These are phyloP conservation scores for Colletotrichum shisoi DNA, from an alignment of 2,329 filamentous ascomycete genomes.

Conservation along the genomic window DNA sequence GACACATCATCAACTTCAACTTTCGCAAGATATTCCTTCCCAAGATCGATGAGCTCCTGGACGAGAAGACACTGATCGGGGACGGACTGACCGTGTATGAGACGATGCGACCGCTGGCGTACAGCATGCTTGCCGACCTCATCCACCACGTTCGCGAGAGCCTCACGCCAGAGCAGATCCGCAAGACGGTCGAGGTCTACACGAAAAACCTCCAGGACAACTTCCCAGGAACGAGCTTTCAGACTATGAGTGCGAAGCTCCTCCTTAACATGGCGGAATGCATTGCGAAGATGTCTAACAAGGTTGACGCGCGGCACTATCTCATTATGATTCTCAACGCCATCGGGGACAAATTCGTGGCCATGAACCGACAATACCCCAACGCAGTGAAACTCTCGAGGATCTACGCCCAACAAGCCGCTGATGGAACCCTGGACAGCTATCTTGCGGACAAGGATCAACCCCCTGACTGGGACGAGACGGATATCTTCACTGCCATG, in stretches of 20 bases:
- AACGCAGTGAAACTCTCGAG: constrained; percentile 95
- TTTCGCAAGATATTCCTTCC: constrained; percentile 93
- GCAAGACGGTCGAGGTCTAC: constrained; percentile 95
- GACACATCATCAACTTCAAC: constrained; percentile 99
- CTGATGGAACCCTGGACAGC: constrained; percentile 70
- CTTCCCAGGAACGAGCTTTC: constrained; percentile 96
- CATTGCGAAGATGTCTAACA: constrained; percentile 92
- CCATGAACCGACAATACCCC: constrained; percentile 95
- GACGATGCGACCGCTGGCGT: constrained; percentile 92
- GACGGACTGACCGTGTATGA: constrained; percentile 97
- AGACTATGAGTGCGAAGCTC: constrained; percentile 98
- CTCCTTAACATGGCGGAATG: constrained; percentile 98
- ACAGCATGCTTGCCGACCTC: constrained; percentile 97
- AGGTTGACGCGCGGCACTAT: constrained; percentile 92
- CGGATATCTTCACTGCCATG: constrained; percentile 94
- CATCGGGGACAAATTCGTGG: constrained; percentile 96
- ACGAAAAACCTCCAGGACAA: constrained; percentile 95
- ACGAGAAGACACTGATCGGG: constrained; percentile 92
- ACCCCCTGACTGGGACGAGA: constrained; percentile 94
- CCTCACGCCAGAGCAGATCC: constrained; percentile 88
- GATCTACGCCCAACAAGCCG: constrained; percentile 74
- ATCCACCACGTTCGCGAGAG: constrained; percentile 96
- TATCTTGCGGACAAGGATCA: constrained; percentile 84
- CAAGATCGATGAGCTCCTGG: constrained; percentile 93
- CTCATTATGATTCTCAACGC: constrained; percentile 97